Conservation (phyloP, 495 filamentous ascomycete species). For the Thozetella sp. region DNA sequence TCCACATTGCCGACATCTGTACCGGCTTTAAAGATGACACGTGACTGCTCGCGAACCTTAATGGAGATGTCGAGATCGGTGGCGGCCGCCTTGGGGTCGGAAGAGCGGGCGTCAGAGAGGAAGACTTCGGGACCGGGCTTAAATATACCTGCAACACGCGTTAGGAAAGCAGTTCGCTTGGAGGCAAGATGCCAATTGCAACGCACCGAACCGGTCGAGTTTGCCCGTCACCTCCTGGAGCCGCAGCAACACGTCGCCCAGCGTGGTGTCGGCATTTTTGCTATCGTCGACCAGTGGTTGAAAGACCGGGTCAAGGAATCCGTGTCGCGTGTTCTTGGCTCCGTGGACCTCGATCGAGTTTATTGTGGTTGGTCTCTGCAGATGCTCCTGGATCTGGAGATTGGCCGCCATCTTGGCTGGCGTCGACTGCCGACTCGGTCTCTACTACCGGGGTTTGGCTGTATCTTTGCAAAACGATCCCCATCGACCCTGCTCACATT, state of each 20-base stretch:
- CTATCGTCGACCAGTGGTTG: constrained; percentile 73
- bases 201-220: constrained; percentile 77
- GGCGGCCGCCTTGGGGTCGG: constrained; percentile 58
- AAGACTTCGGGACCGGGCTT: constrained; percentile 79
- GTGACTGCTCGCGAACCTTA: constrained; percentile 73
- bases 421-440: background rate
- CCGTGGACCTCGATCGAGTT: constrained; percentile 79
- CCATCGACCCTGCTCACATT: background rate
- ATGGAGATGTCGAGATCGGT: constrained; percentile 81
- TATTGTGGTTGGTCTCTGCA: constrained; percentile 72
- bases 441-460: background rate
- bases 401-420: constrained; percentile 3
- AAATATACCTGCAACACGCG: constrained; percentile 92
- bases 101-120: constrained; percentile 67
- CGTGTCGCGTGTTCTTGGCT: constrained; percentile 73
- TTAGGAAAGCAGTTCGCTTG: too few species aligned
- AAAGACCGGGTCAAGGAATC: constrained; percentile 80
- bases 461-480: background rate
- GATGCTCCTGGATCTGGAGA: constrained; percentile 69
- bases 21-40: constrained; percentile 83
- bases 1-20: constrained; percentile 91
- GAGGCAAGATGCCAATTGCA: constrained; percentile 6
- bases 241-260: constrained; percentile 74
- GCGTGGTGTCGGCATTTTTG: constrained; percentile 66
- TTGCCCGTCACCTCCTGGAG: constrained; percentile 68